Evolutionary conservation across 1,139 yeast species (phyloP).

Genomic region (Saccharomyces hybrid): DNA sequence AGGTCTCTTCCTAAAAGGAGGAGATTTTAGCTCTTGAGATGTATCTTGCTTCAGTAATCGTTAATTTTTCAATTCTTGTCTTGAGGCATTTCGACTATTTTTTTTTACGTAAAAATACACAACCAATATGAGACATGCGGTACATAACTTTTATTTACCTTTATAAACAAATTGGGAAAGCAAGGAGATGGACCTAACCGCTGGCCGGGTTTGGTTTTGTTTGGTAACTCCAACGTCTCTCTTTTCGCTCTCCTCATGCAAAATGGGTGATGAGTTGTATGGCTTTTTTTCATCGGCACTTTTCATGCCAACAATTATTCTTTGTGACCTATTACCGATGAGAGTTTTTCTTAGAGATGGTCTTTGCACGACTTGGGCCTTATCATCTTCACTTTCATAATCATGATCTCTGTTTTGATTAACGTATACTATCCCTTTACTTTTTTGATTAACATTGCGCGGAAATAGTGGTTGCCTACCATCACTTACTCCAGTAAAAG

Average conservation of each 20-base stretch:
- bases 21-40: neutral
- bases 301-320: neutral
- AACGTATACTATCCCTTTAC: conserved; percentile 11
- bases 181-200: conserved; percentile 9
- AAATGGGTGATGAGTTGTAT: conserved; percentile 8
- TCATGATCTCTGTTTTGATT: neutral
- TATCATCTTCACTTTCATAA: neutral
- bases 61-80: neutral
- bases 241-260: conserved; percentile 7
- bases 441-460: conserved; percentile 4
- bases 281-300: neutral
- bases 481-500: neutral
- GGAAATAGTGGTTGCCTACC: conserved; percentile 1
- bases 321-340: neutral
- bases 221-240: neutral
- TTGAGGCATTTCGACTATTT: neutral
- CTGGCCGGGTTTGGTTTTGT: conserved; percentile 2
- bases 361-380: neutral
- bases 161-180: conserved; percentile 12
- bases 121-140: neutral
- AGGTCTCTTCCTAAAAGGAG: neutral
- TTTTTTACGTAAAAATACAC: neutral
- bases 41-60: neutral
- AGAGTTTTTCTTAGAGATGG: neutral
- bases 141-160: conserved; percentile 1